These are phyloP conservation scores for Albugo candida DNA, from an alignment of 352 stramenopile genomes.

Conservation along the genomic window DNA sequence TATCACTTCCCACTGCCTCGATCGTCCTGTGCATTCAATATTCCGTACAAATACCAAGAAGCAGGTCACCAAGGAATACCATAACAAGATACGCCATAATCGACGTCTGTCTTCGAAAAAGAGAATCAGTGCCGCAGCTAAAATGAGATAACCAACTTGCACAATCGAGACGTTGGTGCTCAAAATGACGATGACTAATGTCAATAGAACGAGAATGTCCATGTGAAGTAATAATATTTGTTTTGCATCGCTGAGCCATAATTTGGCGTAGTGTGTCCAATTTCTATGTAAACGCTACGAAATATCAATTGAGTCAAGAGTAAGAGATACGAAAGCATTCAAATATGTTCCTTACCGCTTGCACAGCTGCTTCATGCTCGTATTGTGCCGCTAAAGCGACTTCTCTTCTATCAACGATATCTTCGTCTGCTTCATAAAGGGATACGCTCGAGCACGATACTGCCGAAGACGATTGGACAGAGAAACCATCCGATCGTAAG, in stretches of 20 bases:
- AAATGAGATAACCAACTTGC: conserved; percentile 65
- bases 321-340: not conserved
- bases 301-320: not conserved
- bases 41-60: conserved; percentile 66
- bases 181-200: conserved; percentile 58
- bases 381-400: no score
- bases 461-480: not conserved
- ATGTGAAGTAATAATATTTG: conserved; percentile 51
- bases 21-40: conserved; percentile 30
- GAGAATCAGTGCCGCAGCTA: conserved; percentile 56
- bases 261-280: conserved; percentile 24
- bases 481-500: not conserved
- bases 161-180: conserved; percentile 67
- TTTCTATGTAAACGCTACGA: conserved; percentile 25
- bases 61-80: conserved; percentile 47
- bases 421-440: not conserved
- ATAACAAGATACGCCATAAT: conserved; percentile 58
- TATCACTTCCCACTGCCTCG: conserved; percentile 24
- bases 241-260: conserved; percentile 58
- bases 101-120: conserved; percentile 61
- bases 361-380: conserved; percentile 20
- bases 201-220: conserved; percentile 60
- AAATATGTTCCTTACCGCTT: not conserved
- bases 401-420: no score
- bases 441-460: not conserved